Evolutionary conservation across 768 basidiomycete genomes (phyloP).

Genomic region (Termitomyces eurrhizus): DNA sequence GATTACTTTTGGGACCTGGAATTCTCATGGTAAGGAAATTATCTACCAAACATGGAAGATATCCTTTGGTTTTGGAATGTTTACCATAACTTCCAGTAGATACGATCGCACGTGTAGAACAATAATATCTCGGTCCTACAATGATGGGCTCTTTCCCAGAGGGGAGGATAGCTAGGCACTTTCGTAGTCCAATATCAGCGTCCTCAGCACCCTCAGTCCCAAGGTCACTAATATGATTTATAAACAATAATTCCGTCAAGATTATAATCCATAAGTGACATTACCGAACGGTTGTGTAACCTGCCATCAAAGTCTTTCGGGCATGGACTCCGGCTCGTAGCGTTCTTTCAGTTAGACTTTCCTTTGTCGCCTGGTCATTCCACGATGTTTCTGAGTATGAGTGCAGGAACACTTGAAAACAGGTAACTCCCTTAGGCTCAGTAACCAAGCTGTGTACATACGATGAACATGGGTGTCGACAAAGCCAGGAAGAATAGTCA

Average conservation of each 20-base stretch:
- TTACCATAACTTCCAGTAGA: neutral
- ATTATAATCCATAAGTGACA: neutral
- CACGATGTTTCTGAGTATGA: neutral
- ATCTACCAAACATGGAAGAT: neutral
- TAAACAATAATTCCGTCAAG: neutral
- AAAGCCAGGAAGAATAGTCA: neutral
- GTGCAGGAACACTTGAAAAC: neutral
- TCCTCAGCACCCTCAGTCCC: neutral
- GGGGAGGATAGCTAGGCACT: neutral
- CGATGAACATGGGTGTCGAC: neutral
- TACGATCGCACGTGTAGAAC: neutral
- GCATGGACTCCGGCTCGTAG: neutral
- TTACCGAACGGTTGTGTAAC: conserved; percentile 1
- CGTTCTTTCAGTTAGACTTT: neutral
- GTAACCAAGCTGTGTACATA: neutral
- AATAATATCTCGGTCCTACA: neutral
- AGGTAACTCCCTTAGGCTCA: neutral
- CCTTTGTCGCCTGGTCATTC: neutral
- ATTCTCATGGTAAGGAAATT: neutral
- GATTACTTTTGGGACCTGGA: neutral
- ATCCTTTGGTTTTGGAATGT: neutral
- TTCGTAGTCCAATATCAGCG: neutral
- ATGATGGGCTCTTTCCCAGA: neutral
- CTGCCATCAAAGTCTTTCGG: neutral
- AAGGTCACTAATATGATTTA: neutral